Base-by-base conservation (phyloP, 176 grass and related monocot species). In the Oryza brachyantha region DNA sequence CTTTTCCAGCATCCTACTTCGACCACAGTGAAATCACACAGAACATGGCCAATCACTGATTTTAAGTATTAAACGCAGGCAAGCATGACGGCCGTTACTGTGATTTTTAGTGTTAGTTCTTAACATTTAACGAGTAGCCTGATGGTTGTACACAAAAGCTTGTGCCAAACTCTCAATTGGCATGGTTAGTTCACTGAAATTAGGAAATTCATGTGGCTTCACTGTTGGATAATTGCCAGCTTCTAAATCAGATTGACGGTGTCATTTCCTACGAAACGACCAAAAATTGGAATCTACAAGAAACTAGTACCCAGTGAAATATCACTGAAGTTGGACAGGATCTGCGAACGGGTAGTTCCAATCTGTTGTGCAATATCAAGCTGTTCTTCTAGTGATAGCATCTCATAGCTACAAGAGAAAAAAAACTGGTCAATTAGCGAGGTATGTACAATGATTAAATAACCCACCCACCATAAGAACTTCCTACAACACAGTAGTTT, bases 331-430 rank as follows among this genome's bases (percentile, higher is more conserved):
- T 92, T 94, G 29, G 85, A 92, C 76, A 94, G 89, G 86, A 97
- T 92, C 63, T 94, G 95, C 0, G 87, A 74, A 12, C 95, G 90
- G 10, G 91, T 97, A 10, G 89, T 94, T 50, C 85, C 90, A 82
- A 90, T 92, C 72, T 94, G 89, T 24, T 88, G 85, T 7, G 95
- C 91, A 70, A 94, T 90, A n/a, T 97, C 95, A n/a, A 90, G 71
- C 76, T 97, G 91, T 62, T 97, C 90, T 58, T 88, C 91, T 60
- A 97, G 68, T 29, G 95, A 87, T 8, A 94, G 41, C 95, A 94
- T 94, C 86, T 97, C 95, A 61, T 92, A 97, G 69, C 95, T 97
- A 66, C 79, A 90, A 74, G 77, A 70, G 13, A 31, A 29, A 13
- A 41, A 40, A 75, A n/a, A n/a, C 29, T 39, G 12, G 28, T 40